These are phyloP conservation scores for Talaromyces sp. DNA, from an alignment of 2,329 filamentous ascomycete genomes.

Conservation along the genomic window DNA sequence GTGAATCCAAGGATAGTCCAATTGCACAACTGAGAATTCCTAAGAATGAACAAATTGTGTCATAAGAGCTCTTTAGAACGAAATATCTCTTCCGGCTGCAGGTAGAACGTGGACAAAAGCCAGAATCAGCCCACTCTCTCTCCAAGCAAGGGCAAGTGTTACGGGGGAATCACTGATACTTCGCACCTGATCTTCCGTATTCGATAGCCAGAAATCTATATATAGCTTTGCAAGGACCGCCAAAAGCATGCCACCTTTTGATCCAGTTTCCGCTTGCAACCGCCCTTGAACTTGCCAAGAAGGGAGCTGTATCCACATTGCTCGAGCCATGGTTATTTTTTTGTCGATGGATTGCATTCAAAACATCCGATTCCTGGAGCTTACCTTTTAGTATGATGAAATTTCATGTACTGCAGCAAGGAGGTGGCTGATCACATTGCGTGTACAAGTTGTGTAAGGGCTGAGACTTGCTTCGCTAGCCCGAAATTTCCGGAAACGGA, in stretches of 20 bases:
- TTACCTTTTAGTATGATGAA: not conserved
- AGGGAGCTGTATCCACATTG: constrained; percentile 1
- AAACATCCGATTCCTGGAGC: not conserved
- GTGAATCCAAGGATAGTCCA: not conserved
- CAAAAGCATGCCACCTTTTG: not conserved
- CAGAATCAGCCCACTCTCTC: not conserved
- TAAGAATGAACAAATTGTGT: not conserved
- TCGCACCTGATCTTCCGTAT: not conserved
- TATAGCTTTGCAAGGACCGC: not conserved
- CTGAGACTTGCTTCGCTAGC: not conserved
- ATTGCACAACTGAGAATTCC: not conserved
- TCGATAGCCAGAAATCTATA: not conserved
- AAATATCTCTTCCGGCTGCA: constrained; percentile 4
- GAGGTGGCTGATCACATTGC: not conserved
- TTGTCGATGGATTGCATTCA: not conserved
- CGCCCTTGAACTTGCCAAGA: not conserved
- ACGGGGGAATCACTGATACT: not conserved
- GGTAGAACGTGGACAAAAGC: not conserved
- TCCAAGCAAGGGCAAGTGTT: constrained; percentile 1
- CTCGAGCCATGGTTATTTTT: not conserved
- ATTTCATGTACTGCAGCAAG: not conserved
- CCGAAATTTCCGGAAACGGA: no score
- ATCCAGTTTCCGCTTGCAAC: constrained; percentile 1
- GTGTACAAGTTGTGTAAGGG: not conserved
- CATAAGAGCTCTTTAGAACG: not conserved